Percentiles rank a stretch among this genome's conserved stretches.
These are phyloP conservation scores for Aspergillus sparsus DNA, from an alignment of 495 filamentous ascomycete genomes.

Conservation along the genomic window DNA sequence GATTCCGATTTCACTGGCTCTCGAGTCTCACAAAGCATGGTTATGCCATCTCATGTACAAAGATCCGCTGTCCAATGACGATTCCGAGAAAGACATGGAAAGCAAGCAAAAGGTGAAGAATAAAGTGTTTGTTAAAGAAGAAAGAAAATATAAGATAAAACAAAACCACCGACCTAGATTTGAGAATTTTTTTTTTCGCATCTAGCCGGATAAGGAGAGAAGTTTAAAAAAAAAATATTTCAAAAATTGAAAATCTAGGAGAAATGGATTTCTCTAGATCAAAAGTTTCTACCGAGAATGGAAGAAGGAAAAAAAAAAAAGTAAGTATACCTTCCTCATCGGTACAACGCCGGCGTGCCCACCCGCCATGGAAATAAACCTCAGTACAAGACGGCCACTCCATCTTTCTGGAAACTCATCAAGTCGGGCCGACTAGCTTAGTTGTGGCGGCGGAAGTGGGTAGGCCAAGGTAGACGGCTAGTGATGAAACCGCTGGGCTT, in stretches of 20 bases:
- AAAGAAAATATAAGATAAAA: conserved; percentile 13
- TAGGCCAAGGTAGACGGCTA: conserved; percentile 23
- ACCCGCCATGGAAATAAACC: conserved; percentile 25
- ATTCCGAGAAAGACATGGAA: background rate
- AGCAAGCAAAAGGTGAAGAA: too few relatives aligned
- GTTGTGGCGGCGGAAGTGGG: conserved; percentile 35
- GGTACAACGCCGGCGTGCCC: conserved; percentile 36
- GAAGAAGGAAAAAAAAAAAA: conserved; percentile 15
- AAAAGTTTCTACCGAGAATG: conserved; percentile 30
- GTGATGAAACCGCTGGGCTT: conserved; percentile 34
- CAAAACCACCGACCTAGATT: background rate
- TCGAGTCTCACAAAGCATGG: conserved; percentile 5
- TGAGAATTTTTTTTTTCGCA: too few relatives aligned
- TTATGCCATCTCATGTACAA: conserved; percentile 12
- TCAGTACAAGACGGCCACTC: conserved; percentile 18
- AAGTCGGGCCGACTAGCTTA: conserved; percentile 15
- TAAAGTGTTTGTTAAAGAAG: background rate
- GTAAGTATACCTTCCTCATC: conserved; percentile 24
- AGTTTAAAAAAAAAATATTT: too few relatives aligned
- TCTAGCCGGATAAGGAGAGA: too few relatives aligned
- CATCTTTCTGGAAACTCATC: conserved; percentile 8
- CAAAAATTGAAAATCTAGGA: background rate
- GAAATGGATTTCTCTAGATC: conserved; percentile 9
- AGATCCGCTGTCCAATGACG: conserved; percentile 16
- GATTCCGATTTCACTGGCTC: background rate